Evolutionary conservation across 2,329 filamentous ascomycete genomes (phyloP), one percentile per base, ranked within the genome.

Genomic region (Verticillium zaregamsianum): DNA sequence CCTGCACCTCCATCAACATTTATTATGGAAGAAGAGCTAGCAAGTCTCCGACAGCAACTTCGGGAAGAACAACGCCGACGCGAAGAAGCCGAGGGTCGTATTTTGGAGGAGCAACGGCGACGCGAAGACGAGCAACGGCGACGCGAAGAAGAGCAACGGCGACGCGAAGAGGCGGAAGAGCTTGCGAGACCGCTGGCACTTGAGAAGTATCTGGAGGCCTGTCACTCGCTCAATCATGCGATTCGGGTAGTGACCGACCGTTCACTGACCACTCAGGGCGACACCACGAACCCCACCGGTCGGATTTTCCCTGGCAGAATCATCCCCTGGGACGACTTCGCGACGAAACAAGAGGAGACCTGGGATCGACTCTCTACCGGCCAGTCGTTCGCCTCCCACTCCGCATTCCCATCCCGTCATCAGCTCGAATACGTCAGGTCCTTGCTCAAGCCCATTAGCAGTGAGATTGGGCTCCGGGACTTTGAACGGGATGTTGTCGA

Each of bases 291-390:
- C 55, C 70, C 72, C 11, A 63, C 61, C 57, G 71, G 73, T 56
- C 70, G 73, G 59, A 62, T 73, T 17, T 77, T 64, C 61, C 75
- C 76, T 63, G 63, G 60, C 64, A 69, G 69, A 58, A 77, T 79
- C 37, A 64, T 75, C 25, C 74, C 71, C 3, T 78, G 71, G 74
- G 57, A 69, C 14, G 66, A 71, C 59, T 79, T 76, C 57, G 59
- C 69, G 58, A 57, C n/a, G 33, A 59, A 60, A 58, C 70, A 78
- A 65, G 67, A 74, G 63, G 37, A 69, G 6, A 67, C 74, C 23
- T 78, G 68, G 72, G 57, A 70, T 25, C n/a, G 64, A 14, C 67
- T 78, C 20, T 65, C 7, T 1, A 14, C 49, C 25, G 60, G 60
- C n/a, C 31, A 60, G 55, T 62, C 63, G 5, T 76, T 76, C 64